Conservation (phyloP, 163 green algal genomes). For the Chlamydomonas reinhardtii region DNA sequence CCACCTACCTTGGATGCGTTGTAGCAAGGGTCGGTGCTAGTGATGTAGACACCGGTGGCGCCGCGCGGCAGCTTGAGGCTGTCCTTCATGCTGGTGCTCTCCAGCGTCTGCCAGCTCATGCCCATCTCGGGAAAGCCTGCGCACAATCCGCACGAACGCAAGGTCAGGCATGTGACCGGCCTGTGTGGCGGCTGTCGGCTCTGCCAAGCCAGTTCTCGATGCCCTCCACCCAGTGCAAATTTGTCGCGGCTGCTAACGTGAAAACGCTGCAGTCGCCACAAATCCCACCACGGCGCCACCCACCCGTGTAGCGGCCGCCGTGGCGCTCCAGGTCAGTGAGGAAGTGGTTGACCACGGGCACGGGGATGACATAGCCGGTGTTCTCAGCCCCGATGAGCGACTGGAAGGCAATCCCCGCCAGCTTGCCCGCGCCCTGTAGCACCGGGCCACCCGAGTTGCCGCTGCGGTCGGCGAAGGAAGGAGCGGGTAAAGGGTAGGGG, state of each 20-base stretch:
- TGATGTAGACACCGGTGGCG: slow-evolving; percentile 64
- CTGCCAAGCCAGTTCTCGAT: too few species aligned
- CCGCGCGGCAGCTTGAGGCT: slow-evolving; percentile 55
- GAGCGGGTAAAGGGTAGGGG: background rate
- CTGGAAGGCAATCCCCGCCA: slow-evolving; percentile 68
- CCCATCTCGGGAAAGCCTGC: slow-evolving; percentile 68
- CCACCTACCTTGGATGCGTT: slow-evolving; percentile 38
- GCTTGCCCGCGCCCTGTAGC: slow-evolving; percentile 39
- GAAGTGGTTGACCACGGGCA: slow-evolving; percentile 70
- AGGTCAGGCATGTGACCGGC: too few species aligned
- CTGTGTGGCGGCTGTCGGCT: too few species aligned
- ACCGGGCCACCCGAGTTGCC: slow-evolving; percentile 64
- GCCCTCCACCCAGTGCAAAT: too few species aligned
- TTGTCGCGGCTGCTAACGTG: too few species aligned
- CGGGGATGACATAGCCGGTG: slow-evolving; percentile 69
- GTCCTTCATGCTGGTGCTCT: slow-evolving; percentile 61
- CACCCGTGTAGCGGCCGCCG: slow-evolving; percentile 54
- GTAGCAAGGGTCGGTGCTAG: slow-evolving; percentile 59
- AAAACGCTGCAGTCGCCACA: too few species aligned
- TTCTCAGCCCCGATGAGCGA: slow-evolving; percentile 54
- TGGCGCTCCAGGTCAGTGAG: slow-evolving; percentile 63
- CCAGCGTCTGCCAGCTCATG: slow-evolving; percentile 62
- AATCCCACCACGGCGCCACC: too few species aligned
- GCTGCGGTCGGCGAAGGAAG: background rate
- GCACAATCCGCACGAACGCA: background rate